Evolutionary conservation across 148 eudicot species (phyloP), one percentile per base, ranked within the genome.

Genomic region (Camellia japonica): DNA sequence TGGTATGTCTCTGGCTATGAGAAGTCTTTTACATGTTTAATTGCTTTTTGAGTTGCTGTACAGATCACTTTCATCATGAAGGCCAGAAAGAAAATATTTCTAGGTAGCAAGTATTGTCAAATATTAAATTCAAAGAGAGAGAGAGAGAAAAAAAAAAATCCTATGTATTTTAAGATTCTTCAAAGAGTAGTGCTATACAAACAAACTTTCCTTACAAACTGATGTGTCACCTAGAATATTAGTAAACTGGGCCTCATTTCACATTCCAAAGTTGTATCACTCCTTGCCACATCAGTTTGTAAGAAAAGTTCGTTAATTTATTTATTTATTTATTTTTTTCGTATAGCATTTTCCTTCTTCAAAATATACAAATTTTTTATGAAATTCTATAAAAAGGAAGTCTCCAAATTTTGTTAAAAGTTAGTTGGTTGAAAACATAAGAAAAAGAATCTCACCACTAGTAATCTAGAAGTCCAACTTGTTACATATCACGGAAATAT

Each of bases 1-100:
- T 77, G 99, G 99, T 96, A 86, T 60, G 89, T 78, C 73, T 20
- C 52, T 18, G 11, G 16, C 41, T 67, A 51, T 14, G 60, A 11
- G n/a, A 18, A 46, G 46, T 49, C 71, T 69, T 46, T 73, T 62
- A 73, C 63, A 46, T 20, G 44, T 71, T 47, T 41, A 47, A 49
- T 19, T 64, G 65, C n/a, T 60, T 68, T 68, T 44, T 73, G 73
- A 75, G 73, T 65, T 80, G 20, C 55, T 52, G 6, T 54, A 16
- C 6, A 64, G 66, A 56, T 58, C 68, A 49, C 5, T 6, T 71
- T 30, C 30, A 30, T 30, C 30, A 30, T 30, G 30, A 30, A 30
- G 30, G 30, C 30, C 30, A 30, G 30, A 30, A 30, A 30, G 30
- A 30, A 30, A 30, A 30, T 30, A 30, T 30, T 30, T 30, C 30